phyloP scores from a whole-genome alignment of 2,329 filamentous ascomycete genomes.

The Cytospora piceae region DNA sequence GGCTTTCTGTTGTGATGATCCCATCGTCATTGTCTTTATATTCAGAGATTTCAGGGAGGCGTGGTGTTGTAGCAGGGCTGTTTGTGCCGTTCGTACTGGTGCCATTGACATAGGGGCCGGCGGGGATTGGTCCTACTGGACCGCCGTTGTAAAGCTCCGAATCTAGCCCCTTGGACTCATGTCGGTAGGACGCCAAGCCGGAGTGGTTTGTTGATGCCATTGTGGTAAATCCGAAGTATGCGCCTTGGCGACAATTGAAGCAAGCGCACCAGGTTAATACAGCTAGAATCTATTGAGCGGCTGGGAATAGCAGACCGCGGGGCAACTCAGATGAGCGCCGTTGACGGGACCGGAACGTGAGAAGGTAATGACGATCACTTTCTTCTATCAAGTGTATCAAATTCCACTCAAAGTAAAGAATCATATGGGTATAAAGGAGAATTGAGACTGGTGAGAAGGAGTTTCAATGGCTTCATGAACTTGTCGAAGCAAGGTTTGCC shows the following conservation, averaged over 20 bases:
- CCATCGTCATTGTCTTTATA: neutral
- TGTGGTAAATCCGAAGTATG: neutral
- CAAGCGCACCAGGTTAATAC: neutral
- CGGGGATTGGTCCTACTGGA: constrained; percentile 16
- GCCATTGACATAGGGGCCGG: constrained; percentile 23
- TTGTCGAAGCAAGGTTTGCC: neutral
- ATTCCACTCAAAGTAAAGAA: neutral
- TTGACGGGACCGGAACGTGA: constrained; percentile 7
- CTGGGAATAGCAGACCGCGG: neutral
- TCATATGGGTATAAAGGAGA: constrained; percentile 18
- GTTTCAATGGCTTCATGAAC: constrained; percentile 17
- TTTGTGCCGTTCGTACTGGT: constrained; percentile 22
- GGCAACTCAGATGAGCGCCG: constrained; percentile 3
- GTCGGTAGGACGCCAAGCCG: neutral
- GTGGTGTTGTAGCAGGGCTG: constrained; percentile 25
- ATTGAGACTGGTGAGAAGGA: constrained; percentile 3
- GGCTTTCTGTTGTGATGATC: neutral
- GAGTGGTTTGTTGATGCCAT: constrained; percentile 14
- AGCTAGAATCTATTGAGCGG: neutral
- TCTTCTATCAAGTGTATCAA: neutral
- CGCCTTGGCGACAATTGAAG: neutral
- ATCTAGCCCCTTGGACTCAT: neutral
- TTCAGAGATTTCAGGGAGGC: neutral
- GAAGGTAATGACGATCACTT: neutral
- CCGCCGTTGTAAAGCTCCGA: constrained; percentile 18